phyloP scores from a whole-genome alignment of 805 yeast species.

The Ogataea naganishii region DNA sequence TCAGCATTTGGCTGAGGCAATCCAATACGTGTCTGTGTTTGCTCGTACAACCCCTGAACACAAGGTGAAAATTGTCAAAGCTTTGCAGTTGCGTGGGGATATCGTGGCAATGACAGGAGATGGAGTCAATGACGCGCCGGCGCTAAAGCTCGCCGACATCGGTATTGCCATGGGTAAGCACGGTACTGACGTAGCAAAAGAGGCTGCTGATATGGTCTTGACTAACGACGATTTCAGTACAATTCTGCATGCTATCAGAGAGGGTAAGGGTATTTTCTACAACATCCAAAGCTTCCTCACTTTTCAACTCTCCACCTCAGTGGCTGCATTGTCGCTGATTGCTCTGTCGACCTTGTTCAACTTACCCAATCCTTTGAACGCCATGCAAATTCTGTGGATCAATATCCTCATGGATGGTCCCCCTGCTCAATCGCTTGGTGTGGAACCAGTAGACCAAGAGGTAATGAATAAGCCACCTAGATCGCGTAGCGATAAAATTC shows the following conservation, averaged over 20 bases:
- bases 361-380: slow-evolving; percentile 89
- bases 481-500: slow-evolving; percentile 72
- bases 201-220: slow-evolving; percentile 95
- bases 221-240: slow-evolving; percentile 97
- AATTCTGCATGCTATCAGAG: slow-evolving; percentile 86
- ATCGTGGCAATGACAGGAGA: slow-evolving; percentile 99
- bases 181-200: slow-evolving; percentile 98
- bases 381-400: slow-evolving; percentile 98
- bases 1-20: slow-evolving; percentile 63
- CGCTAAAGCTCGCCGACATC: slow-evolving; percentile 88
- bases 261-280: slow-evolving; percentile 94
- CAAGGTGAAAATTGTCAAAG: slow-evolving; percentile 82
- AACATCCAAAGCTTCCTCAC: slow-evolving; percentile 93
- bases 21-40: slow-evolving; percentile 77
- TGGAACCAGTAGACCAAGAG: slow-evolving; percentile 93
- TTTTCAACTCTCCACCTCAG: slow-evolving; percentile 91
- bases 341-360: slow-evolving; percentile 83
- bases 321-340: slow-evolving; percentile 86
- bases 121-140: slow-evolving; percentile 99
- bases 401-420: slow-evolving; percentile 98
- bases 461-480: slow-evolving; percentile 98
- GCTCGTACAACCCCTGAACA: slow-evolving; percentile 96
- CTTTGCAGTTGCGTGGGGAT: slow-evolving; percentile 84
- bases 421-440: slow-evolving; percentile 96
- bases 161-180: slow-evolving; percentile 91